Percentiles rank a stretch among this genome's conserved stretches.
Conservation (phyloP, 106 monocot genomes). For the Apostasia shenzhenica region DNA sequence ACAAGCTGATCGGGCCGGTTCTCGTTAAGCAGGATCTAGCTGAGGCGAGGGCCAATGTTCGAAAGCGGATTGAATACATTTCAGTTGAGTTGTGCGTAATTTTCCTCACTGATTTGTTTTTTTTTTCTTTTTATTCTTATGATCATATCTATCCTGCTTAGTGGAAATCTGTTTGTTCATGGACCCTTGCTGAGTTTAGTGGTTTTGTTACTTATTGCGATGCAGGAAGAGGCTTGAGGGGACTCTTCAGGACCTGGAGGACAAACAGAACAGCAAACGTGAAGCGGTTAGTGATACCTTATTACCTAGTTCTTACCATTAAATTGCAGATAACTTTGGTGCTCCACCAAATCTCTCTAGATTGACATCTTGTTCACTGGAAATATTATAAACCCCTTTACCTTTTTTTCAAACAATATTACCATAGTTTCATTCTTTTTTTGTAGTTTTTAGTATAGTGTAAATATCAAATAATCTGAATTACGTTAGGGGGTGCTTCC, state of each 20-base stretch:
- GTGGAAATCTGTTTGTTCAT: constrained; percentile 1
- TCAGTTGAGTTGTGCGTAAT: constrained; percentile 66
- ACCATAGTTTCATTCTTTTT: too few relatives aligned
- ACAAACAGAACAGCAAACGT: constrained; percentile 78
- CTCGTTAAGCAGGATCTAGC: constrained; percentile 94
- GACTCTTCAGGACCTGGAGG: constrained; percentile 69
- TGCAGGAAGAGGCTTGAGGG: constrained; percentile 76
- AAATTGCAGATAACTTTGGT: too few relatives aligned
- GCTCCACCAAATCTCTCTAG: too few relatives aligned
- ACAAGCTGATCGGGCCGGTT: constrained; percentile 93
- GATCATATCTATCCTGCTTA: background rate
- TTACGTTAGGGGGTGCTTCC: too few relatives aligned
- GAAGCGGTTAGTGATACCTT: constrained; percentile 46
- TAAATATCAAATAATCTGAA: too few relatives aligned
- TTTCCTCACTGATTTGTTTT: background rate
- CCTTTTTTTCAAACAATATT: too few relatives aligned
- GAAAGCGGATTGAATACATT: constrained; percentile 89
- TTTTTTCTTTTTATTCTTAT: constrained; percentile 1
- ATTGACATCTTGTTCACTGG: too few relatives aligned
- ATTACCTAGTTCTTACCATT: background rate
- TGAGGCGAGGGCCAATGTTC: constrained; percentile 85
- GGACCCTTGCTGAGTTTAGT: background rate
- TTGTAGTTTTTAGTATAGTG: too few relatives aligned
- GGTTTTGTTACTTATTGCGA: background rate
- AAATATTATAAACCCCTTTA: too few relatives aligned